Percentiles rank a stretch among this genome's conserved stretches.
Evolutionary conservation across 2,329 filamentous ascomycete genomes (phyloP).

Genomic region (Thermoascus crustaceus): DNA sequence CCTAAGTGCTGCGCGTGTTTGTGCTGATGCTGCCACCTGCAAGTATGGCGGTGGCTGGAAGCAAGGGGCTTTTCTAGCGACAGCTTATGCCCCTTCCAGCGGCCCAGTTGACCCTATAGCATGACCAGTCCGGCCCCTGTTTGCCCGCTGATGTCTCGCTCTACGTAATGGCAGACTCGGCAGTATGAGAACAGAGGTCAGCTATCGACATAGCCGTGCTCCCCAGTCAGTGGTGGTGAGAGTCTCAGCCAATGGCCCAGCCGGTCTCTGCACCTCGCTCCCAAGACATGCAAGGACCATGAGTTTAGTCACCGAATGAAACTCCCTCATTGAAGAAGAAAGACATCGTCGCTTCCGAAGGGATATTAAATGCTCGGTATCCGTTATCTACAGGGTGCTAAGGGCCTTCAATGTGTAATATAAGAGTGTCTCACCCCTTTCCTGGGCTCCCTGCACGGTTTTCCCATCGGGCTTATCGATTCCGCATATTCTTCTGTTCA

Average conservation of each 20-base stretch:
- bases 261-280: slow-evolving; percentile 15
- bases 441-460: slow-evolving; percentile 7
- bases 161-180: too few species aligned
- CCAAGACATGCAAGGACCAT: slow-evolving; percentile 33
- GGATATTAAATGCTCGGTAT: slow-evolving; percentile 14
- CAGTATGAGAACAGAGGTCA: too few species aligned
- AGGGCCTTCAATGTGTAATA: slow-evolving; percentile 14
- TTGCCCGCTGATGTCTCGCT: too few species aligned
- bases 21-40: slow-evolving; percentile 11
- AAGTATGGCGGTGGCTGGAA: slow-evolving; percentile 18
- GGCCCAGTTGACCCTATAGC: slow-evolving; percentile 5
- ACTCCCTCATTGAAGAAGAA: slow-evolving; percentile 18
- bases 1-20: slow-evolving; percentile 11
- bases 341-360: slow-evolving; percentile 18
- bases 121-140: too few species aligned
- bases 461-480: slow-evolving; percentile 9
- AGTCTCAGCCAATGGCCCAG: slow-evolving; percentile 19
- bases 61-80: slow-evolving; percentile 23
- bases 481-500: slow-evolving; percentile 10
- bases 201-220: slow-evolving; percentile 26
- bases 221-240: slow-evolving; percentile 17
- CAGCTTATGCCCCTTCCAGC: slow-evolving; percentile 22
- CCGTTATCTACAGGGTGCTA: slow-evolving; percentile 5
- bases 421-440: slow-evolving; percentile 23
- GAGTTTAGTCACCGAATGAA: slow-evolving; percentile 15